phyloP scores from a whole-genome alignment of 2,329 filamentous ascomycete species.

The Fusarium subtropicale region DNA sequence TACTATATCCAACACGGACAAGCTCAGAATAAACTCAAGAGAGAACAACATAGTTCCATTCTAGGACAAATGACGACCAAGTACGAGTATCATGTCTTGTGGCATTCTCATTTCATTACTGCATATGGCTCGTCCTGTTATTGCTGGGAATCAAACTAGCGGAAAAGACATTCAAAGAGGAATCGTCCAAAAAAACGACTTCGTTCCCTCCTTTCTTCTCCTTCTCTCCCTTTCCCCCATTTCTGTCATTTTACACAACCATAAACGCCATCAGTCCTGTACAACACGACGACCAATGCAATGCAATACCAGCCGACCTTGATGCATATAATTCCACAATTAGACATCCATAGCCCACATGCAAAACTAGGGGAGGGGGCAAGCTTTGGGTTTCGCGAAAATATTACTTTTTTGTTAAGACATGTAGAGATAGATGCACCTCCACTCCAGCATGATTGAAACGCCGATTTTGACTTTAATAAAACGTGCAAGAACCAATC shows the following conservation, averaged over 20 bases:
- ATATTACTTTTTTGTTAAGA: slow-evolving; percentile 49
- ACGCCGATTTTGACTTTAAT: slow-evolving; percentile 40
- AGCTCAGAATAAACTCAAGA: slow-evolving; percentile 25
- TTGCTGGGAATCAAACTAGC: slow-evolving; percentile 33
- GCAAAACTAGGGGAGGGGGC: slow-evolving; percentile 27
- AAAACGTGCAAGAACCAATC: slow-evolving; percentile 32
- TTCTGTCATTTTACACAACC: slow-evolving; percentile 38
- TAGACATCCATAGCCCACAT: slow-evolving; percentile 45
- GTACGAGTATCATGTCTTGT: slow-evolving; percentile 1
- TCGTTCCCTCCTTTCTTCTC: slow-evolving; percentile 17
- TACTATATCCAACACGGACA: slow-evolving; percentile 14
- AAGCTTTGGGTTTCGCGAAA: slow-evolving; percentile 38
- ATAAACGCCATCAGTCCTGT: slow-evolving; percentile 48
- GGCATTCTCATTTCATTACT: slow-evolving; percentile 43
- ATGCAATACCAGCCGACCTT: slow-evolving; percentile 47
- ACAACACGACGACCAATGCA: slow-evolving; percentile 47
- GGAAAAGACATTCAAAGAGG: slow-evolving; percentile 23
- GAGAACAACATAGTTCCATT: slow-evolving; percentile 4
- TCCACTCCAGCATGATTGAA: slow-evolving; percentile 44
- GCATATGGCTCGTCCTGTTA: slow-evolving; percentile 35
- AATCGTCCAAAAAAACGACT: slow-evolving; percentile 13
- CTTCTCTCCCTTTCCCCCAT: background rate
- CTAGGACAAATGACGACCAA: background rate
- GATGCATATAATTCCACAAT: slow-evolving; percentile 53
- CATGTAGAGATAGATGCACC: slow-evolving; percentile 40